Evolutionary conservation across 441 rosid genomes (phyloP).

Genomic region (Viola pubescens): DNA sequence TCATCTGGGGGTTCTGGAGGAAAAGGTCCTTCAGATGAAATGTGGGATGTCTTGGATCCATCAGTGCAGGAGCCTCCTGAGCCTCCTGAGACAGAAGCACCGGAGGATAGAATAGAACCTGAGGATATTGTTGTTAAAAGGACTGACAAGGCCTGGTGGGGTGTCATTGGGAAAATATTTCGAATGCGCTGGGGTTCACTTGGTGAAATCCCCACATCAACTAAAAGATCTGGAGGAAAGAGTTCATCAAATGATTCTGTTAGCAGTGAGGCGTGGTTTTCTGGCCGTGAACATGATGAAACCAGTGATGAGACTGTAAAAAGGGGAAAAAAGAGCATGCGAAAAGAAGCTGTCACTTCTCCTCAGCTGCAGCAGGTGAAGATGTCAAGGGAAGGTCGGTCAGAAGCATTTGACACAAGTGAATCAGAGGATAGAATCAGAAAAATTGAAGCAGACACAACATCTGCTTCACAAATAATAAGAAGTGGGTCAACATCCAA

Average conservation of each 20-base stretch:
- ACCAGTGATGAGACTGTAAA: slow-evolving; percentile 43
- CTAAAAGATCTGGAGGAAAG: slow-evolving; percentile 43
- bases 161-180: slow-evolving; percentile 54
- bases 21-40: slow-evolving; percentile 80
- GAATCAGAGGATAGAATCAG: slow-evolving; percentile 25
- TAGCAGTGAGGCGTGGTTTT: slow-evolving; percentile 69
- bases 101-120: slow-evolving; percentile 28
- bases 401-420: slow-evolving; percentile 26
- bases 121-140: slow-evolving; percentile 43
- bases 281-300: slow-evolving; percentile 72
- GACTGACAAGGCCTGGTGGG: slow-evolving; percentile 72
- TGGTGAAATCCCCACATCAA: slow-evolving; percentile 48
- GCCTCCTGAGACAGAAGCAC: slow-evolving; percentile 33
- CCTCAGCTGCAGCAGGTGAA: slow-evolving; percentile 27
- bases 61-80: slow-evolving; percentile 42
- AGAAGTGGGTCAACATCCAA: slow-evolving; percentile 38
- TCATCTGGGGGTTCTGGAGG: slow-evolving; percentile 48
- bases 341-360: slow-evolving; percentile 34
- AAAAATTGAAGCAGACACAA: slow-evolving; percentile 27
- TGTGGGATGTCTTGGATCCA: slow-evolving; percentile 66
- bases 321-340: slow-evolving; percentile 31
- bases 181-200: slow-evolving; percentile 67
- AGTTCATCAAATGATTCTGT: slow-evolving; percentile 56
- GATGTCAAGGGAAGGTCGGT: slow-evolving; percentile 29
- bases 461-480: slow-evolving; percentile 27